Evolutionary conservation across 2,329 filamentous ascomycete species (phyloP).

Genomic region (Colletotrichum liriopes): DNA sequence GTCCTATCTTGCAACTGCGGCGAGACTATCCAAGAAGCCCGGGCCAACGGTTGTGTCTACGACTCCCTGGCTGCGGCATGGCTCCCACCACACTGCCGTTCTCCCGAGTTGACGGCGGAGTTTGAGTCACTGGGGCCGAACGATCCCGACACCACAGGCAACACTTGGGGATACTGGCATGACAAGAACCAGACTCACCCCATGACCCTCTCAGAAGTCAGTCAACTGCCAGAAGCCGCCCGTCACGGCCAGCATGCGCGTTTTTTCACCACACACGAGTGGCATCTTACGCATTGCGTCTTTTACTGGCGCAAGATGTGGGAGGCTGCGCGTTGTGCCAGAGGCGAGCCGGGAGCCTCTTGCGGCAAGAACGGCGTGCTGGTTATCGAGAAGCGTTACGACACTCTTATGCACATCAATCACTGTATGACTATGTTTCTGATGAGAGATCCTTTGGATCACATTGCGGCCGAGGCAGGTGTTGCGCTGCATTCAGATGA

Average conservation of each 20-base stretch:
- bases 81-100: too few species aligned
- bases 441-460: conserved; percentile 16
- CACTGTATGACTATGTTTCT: conserved; percentile 30
- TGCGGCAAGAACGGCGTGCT: conserved; percentile 22
- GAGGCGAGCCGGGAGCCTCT: neutral
- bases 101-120: too few species aligned
- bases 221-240: conserved; percentile 30
- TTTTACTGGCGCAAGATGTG: conserved; percentile 53
- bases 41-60: too few species aligned
- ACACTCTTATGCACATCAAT: conserved; percentile 30
- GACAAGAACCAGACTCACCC: conserved; percentile 47
- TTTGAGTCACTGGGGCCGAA: conserved; percentile 31
- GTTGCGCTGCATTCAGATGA: conserved; percentile 32
- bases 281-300: conserved; percentile 53
- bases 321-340: conserved; percentile 22
- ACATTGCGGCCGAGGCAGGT: conserved; percentile 25
- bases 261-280: conserved; percentile 46
- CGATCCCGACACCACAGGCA: conserved; percentile 44
- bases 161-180: conserved; percentile 51
- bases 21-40: too few species aligned
- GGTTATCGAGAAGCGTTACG: conserved; percentile 28
- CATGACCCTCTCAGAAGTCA: conserved; percentile 46
- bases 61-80: too few species aligned
- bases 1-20: too few species aligned
- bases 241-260: conserved; percentile 34